These are phyloP conservation scores for Pichia cabralensis DNA, from an alignment of 805 yeast genomes.

Conservation along the genomic window DNA sequence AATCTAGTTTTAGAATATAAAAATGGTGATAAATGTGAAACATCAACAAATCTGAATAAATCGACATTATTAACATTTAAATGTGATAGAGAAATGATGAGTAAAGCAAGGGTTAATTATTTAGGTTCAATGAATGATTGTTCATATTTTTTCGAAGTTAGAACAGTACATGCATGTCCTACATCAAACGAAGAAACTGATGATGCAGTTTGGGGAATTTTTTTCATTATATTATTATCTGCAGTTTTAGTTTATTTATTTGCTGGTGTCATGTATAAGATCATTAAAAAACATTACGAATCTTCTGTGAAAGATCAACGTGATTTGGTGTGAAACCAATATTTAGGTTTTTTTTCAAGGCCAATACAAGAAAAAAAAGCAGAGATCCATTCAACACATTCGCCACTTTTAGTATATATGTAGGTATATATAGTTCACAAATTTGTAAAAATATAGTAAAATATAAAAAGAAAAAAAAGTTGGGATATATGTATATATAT, in stretches of 20 bases:
- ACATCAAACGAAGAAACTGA: constrained; percentile 61
- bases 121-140: constrained; percentile 71
- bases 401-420: no score
- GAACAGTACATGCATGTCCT: constrained; percentile 82
- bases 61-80: constrained; percentile 62
- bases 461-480: no score
- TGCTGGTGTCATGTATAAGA: constrained; percentile 30
- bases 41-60: constrained; percentile 34
- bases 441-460: background rate
- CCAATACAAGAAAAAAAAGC: no score
- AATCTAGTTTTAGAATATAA: constrained; percentile 61
- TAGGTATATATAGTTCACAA: no score
- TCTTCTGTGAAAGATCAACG: background rate
- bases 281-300: constrained; percentile 20
- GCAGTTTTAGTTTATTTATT: constrained; percentile 34
- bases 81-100: constrained; percentile 67
- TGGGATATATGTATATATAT: no score
- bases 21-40: constrained; percentile 52
- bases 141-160: constrained; percentile 72
- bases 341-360: no score
- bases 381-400: no score
- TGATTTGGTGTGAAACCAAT: background rate
- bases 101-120: constrained; percentile 56
- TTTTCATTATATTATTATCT: constrained; percentile 38
- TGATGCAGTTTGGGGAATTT: constrained; percentile 55